phyloP scores from a whole-genome alignment of 352 stramenopile species.

The Ophiocytium majus region DNA sequence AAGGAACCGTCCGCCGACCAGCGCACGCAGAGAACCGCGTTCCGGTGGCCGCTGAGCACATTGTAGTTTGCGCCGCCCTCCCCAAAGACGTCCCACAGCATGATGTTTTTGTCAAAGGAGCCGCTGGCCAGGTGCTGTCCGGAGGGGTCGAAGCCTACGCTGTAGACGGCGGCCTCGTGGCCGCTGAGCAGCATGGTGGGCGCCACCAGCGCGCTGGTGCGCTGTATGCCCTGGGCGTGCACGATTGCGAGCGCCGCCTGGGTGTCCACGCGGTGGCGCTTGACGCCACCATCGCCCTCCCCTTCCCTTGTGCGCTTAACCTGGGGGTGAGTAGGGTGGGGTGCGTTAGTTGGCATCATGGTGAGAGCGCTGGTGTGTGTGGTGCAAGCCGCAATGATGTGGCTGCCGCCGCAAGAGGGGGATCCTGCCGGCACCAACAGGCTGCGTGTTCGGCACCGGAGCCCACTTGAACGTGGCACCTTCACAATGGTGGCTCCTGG shows the following conservation, averaged over 20 bases:
- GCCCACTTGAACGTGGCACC: too few species aligned
- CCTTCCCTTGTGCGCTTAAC: conserved; percentile 47
- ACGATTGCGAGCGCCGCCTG: conserved; percentile 50
- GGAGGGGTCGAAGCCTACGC: conserved; percentile 52
- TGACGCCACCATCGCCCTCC: conserved; percentile 25
- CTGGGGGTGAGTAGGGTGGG: too few species aligned
- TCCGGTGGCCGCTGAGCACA: conserved; percentile 88
- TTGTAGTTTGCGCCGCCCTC: conserved; percentile 81
- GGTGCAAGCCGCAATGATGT: too few species aligned
- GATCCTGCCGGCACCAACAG: too few species aligned
- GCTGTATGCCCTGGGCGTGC: conserved; percentile 38
- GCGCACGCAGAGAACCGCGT: conserved; percentile 63
- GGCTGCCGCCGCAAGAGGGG: too few species aligned
- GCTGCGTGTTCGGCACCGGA: too few species aligned
- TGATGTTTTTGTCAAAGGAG: conserved; percentile 56
- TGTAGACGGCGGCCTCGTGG: conserved; percentile 56
- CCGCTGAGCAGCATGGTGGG: conserved; percentile 59
- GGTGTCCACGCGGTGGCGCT: conserved; percentile 45
- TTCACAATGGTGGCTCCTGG: too few species aligned
- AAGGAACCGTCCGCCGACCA: conserved; percentile 81
- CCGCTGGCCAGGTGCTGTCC: conserved; percentile 51
- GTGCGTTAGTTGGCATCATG: too few species aligned
- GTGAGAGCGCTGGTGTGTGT: too few species aligned
- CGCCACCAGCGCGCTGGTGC: conserved; percentile 43
- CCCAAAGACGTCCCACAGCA: conserved; percentile 56